phyloP scores from a whole-genome alignment of 2,329 filamentous ascomycete species.

The Epichloe brachyelytri region DNA sequence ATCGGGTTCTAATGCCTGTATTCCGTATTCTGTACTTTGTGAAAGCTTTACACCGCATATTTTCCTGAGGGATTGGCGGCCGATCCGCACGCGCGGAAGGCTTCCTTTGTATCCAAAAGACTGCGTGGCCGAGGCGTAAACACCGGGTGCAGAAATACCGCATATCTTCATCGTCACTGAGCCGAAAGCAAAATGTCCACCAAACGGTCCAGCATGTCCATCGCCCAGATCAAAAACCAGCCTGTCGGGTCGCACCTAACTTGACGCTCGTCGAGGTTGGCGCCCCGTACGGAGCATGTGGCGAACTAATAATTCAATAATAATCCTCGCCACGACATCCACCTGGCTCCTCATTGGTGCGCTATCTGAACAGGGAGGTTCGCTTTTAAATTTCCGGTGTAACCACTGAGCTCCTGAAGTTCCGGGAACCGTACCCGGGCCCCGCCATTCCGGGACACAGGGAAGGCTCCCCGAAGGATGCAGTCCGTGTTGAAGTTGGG shows the following conservation, averaged over 20 bases:
- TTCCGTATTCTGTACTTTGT: background rate
- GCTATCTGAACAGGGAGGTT: background rate
- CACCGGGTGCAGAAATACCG: background rate
- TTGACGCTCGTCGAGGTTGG: background rate
- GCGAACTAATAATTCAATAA: background rate
- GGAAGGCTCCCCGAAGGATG: background rate
- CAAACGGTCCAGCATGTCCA: background rate
- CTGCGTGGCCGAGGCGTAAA: too few species aligned
- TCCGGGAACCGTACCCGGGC: constrained; percentile 10
- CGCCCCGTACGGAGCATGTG: background rate
- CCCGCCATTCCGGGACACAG: constrained; percentile 8
- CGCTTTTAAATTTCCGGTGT: background rate
- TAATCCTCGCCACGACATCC: background rate
- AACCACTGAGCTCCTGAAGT: background rate
- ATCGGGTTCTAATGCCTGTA: background rate
- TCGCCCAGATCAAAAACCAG: constrained; percentile 9
- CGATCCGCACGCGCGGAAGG: background rate
- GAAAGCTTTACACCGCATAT: background rate
- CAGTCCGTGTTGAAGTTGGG: background rate
- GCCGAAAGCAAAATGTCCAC: too few species aligned
- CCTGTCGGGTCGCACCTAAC: constrained; percentile 7
- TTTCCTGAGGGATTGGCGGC: background rate
- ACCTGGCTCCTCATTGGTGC: background rate
- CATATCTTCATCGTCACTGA: too few species aligned
- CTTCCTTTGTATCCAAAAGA: background rate